Percentiles rank a stretch among this genome's conserved stretches.
These are phyloP conservation scores for Lepiota venenata DNA, from an alignment of 768 basidiomycete species.

Conservation along the genomic window DNA sequence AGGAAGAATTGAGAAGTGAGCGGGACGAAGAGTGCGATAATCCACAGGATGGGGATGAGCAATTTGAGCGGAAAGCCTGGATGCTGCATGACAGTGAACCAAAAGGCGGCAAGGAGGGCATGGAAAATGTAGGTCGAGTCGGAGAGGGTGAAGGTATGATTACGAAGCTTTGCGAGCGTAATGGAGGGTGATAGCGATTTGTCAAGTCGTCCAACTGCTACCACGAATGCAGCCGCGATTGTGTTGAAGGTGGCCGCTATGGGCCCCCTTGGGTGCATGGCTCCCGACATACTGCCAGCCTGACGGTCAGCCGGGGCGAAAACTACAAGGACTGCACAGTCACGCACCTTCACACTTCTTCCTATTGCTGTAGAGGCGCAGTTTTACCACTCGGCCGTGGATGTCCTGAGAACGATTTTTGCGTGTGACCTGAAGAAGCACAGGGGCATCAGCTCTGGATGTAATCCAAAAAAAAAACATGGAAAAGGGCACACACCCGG, in stretches of 20 bases:
- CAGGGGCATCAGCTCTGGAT: background rate
- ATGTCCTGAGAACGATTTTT: no score
- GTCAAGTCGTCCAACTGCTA: constrained; percentile 68
- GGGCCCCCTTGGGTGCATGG: background rate
- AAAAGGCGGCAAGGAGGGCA: constrained; percentile 58
- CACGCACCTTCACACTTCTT: constrained; percentile 1
- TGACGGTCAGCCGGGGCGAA: background rate
- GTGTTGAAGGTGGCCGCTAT: constrained; percentile 7
- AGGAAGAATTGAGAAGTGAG: constrained; percentile 89
- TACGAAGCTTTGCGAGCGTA: constrained; percentile 55
- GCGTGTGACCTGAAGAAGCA: background rate
- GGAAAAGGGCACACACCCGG: background rate
- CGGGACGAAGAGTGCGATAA: constrained; percentile 69
- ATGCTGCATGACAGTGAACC: constrained; percentile 68
- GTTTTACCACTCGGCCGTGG: no score
- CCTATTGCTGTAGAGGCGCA: background rate
- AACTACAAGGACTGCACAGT: background rate
- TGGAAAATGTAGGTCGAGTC: constrained; percentile 70
- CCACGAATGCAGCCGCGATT: constrained; percentile 43
- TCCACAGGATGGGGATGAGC: constrained; percentile 69
- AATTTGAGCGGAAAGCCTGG: constrained; percentile 76
- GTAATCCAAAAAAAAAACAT: background rate
- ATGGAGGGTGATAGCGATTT: constrained; percentile 70
- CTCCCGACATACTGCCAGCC: constrained; percentile 1
- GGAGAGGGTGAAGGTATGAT: constrained; percentile 50